Conservation (phyloP, 768 basidiomycete species). For the Suillus ampliporus region DNA sequence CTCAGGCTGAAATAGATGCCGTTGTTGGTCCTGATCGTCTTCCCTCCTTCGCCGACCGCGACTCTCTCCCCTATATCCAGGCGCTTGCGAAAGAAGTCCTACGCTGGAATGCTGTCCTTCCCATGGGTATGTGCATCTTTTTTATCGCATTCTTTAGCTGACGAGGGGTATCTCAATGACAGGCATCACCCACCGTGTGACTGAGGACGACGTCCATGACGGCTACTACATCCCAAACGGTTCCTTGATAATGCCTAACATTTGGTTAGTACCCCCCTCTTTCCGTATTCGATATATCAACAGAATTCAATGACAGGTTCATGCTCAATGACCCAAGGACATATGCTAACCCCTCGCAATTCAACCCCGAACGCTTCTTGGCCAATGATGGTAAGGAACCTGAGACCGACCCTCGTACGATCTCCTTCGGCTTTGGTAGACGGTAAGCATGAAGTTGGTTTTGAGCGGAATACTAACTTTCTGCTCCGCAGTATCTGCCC, state of each 20-base stretch:
- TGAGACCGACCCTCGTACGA: conserved; percentile 57
- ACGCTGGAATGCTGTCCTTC: conserved; percentile 48
- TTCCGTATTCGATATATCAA: conserved; percentile 16
- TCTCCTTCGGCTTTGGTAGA: conserved; percentile 71
- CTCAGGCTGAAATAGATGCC: conserved; percentile 65
- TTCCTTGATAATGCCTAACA: conserved; percentile 30
- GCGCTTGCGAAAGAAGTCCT: conserved; percentile 65
- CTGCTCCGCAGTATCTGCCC: conserved; percentile 14
- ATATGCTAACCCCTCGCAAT: conserved; percentile 58
- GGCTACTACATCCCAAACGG: conserved; percentile 66
- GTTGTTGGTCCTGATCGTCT: conserved; percentile 64
- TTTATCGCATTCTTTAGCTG: conserved; percentile 50
- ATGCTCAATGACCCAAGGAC: conserved; percentile 40
- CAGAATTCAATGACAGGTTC: conserved; percentile 21
- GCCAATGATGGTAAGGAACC: conserved; percentile 28
- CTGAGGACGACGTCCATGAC: conserved; percentile 63
- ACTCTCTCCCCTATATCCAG: conserved; percentile 62
- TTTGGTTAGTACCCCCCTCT: conserved; percentile 21
- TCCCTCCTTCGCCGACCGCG: conserved; percentile 63
- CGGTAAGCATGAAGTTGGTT: conserved; percentile 38
- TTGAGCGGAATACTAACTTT: conserved; percentile 11
- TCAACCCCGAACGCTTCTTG: conserved; percentile 60
- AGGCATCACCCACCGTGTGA: conserved; percentile 52
- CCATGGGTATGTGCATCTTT: conserved; percentile 44
- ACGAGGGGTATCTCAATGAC: conserved; percentile 30